Percentiles rank a stretch among this genome's conserved stretches.
Conservation (phyloP, 208 protist species). For the Leishmania gerbilli region DNA sequence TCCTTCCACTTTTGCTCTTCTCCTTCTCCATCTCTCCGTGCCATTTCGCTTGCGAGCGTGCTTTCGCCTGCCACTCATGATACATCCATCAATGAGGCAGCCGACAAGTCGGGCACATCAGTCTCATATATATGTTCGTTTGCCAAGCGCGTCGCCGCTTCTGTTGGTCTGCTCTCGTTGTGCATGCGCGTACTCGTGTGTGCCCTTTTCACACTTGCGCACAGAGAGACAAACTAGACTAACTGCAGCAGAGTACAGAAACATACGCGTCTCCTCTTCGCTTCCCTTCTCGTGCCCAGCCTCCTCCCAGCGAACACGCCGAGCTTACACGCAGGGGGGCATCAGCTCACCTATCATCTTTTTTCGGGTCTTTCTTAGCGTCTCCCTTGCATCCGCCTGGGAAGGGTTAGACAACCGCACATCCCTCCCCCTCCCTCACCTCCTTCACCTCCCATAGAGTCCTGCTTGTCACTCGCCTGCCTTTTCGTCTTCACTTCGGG, state of each 20-base stretch:
- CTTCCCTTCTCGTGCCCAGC: neutral
- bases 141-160: conserved; percentile 2
- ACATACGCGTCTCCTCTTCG: neutral
- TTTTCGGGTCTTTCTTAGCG: neutral
- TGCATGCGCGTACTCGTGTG: neutral
- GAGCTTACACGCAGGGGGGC: neutral
- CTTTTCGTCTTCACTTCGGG: neutral
- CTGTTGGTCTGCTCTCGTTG: neutral
- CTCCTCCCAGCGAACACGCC: neutral
- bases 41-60: neutral
- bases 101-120: neutral
- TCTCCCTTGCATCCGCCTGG: conserved; percentile 4
- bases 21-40: neutral
- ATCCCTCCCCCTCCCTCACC: neutral
- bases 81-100: neutral
- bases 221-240: neutral
- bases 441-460: neutral
- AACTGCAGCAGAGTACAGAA: neutral
- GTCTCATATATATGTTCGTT: neutral
- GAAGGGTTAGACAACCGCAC: neutral
- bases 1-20: neutral
- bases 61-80: neutral
- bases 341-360: neutral
- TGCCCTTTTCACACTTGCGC: conserved; percentile 12
- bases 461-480: neutral